Conservation (phyloP, 768 basidiomycete genomes). For the Chalciporus chontae region DNA sequence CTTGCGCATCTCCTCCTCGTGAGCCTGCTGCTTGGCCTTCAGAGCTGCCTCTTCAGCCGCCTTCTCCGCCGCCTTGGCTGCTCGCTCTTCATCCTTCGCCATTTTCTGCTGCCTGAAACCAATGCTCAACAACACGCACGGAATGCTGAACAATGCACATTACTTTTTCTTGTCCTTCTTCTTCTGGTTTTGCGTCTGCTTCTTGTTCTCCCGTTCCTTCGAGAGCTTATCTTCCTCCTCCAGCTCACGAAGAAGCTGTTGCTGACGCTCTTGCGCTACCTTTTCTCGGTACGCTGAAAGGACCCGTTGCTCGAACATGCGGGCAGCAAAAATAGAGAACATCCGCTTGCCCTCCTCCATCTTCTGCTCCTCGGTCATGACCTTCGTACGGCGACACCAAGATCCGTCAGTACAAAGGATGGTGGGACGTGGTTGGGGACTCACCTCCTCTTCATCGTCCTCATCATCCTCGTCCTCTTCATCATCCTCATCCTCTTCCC, state of each 20-base stretch:
- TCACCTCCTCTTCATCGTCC: constrained; percentile 45
- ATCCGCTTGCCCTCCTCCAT: constrained; percentile 99
- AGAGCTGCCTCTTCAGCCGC: constrained; percentile 80
- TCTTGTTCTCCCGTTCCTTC: constrained; percentile 88
- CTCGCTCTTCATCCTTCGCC: constrained; percentile 90
- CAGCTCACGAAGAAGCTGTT: constrained; percentile 89
- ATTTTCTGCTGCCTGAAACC: constrained; percentile 76
- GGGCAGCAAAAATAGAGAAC: constrained; percentile 99
- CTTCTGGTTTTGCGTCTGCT: constrained; percentile 92
- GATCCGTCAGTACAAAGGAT: constrained; percentile 7
- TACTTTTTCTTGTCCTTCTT: constrained; percentile 99
- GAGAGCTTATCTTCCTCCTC: constrained; percentile 90
- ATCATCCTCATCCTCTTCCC: constrained; percentile 60
- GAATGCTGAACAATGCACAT: constrained; percentile 25
- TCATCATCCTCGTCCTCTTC: constrained; percentile 60
- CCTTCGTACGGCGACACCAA: constrained; percentile 32
- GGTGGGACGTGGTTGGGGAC: constrained; percentile 10
- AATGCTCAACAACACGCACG: constrained; percentile 1
- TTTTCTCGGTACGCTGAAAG: constrained; percentile 95
- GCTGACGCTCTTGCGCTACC: constrained; percentile 92
- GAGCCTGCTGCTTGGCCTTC: constrained; percentile 71
- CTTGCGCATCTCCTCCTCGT: constrained; percentile 78
- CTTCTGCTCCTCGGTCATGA: constrained; percentile 94
- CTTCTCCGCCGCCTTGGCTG: constrained; percentile 77
- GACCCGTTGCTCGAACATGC: constrained; percentile 99